These are phyloP conservation scores for Exophiala oligosperma DNA, from an alignment of 2,329 filamentous ascomycete species.

Conservation along the genomic window DNA sequence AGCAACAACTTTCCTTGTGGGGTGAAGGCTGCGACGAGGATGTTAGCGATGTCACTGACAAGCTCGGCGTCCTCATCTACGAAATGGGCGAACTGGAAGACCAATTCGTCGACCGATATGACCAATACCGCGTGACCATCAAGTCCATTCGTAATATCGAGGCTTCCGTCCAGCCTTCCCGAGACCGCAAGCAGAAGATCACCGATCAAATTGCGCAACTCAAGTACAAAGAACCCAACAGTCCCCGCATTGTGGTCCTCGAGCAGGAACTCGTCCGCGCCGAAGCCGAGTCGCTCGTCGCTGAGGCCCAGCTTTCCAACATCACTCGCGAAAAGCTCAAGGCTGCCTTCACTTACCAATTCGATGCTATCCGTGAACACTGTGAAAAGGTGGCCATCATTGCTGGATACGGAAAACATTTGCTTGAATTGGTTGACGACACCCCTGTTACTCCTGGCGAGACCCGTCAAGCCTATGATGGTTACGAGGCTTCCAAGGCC, in stretches of 20 bases:
- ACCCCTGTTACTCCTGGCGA: conserved; percentile 96
- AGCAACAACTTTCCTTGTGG: conserved; percentile 99
- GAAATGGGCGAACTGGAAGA: conserved; percentile 98
- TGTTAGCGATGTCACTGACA: conserved; percentile 98
- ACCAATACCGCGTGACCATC: conserved; percentile 98
- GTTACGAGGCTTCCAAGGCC: conserved; percentile 95
- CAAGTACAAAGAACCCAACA: conserved; percentile 99
- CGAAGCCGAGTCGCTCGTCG: conserved; percentile 97
- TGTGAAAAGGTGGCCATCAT: conserved; percentile 98
- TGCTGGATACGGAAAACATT: conserved; percentile 94
- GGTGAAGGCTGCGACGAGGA: conserved; percentile 95
- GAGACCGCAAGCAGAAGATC: conserved; percentile 99
- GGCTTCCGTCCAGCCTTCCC: conserved; percentile 94
- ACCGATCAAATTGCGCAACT: conserved; percentile 97
- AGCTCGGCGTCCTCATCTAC: conserved; percentile 95
- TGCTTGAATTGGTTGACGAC: conserved; percentile 95
- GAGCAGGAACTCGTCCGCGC: conserved; percentile 98
- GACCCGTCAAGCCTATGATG: conserved; percentile 92
- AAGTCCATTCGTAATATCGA: conserved; percentile 99
- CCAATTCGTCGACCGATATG: conserved; percentile 97
- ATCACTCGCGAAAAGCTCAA: conserved; percentile 99
- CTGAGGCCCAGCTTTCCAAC: conserved; percentile 97
- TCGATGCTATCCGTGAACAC: conserved; percentile 94
- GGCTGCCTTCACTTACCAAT: conserved; percentile 96
- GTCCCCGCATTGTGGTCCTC: conserved; percentile 92